Conservation (phyloP, 2,329 filamentous ascomycete genomes). For the Colletotrichum paranaense region DNA sequence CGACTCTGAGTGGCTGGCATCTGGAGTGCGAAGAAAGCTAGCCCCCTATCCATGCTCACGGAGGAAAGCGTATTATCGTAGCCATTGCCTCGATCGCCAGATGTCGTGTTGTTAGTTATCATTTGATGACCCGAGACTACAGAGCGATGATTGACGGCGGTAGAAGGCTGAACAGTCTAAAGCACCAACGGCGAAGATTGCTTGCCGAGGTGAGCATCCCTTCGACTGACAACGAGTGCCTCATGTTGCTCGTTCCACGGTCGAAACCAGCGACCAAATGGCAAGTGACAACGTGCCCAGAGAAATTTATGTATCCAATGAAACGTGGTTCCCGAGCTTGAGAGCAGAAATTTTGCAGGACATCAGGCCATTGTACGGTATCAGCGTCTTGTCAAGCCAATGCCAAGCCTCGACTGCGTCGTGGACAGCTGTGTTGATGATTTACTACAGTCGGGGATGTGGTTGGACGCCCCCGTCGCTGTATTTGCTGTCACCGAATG, state of each 20-base stretch:
- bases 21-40: constrained; percentile 3
- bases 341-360: not conserved
- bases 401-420: constrained; percentile 17
- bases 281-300: not conserved
- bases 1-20: constrained; percentile 18
- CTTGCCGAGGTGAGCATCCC: not conserved
- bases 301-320: not conserved
- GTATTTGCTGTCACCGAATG: not conserved
- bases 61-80: constrained; percentile 1
- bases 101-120: not conserved
- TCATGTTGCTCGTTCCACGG: not conserved
- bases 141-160: not conserved
- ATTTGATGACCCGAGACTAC: not conserved
- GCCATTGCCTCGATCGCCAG: not conserved
- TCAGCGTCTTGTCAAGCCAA: constrained; percentile 15
- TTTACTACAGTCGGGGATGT: not conserved
- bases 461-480: constrained; percentile 9
- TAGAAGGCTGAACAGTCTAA: not conserved
- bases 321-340: constrained; percentile 8
- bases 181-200: not conserved
- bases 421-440: not conserved
- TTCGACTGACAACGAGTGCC: not conserved
- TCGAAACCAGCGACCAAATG: not conserved
- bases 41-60: constrained; percentile 2
- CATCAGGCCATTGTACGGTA: constrained; percentile 16